These are phyloP conservation scores for Neurospora africana DNA, from an alignment of 495 filamentous ascomycete genomes.

Conservation along the genomic window DNA sequence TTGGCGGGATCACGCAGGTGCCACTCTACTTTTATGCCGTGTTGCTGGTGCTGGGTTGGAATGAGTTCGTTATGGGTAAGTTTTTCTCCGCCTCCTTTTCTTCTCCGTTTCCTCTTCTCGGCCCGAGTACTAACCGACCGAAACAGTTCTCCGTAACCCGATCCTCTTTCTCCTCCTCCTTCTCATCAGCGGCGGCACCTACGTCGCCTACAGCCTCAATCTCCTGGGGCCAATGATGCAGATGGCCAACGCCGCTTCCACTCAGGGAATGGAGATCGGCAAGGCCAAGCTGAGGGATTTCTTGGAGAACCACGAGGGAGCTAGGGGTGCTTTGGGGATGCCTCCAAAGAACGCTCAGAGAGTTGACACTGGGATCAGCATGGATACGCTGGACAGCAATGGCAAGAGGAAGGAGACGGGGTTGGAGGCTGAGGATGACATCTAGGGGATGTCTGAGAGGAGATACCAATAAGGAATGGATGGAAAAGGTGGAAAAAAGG, in stretches of 20 bases:
- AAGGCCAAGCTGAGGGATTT: constrained; percentile 84
- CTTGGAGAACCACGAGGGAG: constrained; percentile 68
- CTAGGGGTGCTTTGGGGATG: constrained; percentile 71
- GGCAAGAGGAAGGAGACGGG: constrained; percentile 42
- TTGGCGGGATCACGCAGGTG: constrained; percentile 89
- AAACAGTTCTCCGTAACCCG: constrained; percentile 78
- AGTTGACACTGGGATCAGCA: constrained; percentile 38
- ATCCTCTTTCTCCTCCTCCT: constrained; percentile 84
- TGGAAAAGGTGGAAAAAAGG: neutral
- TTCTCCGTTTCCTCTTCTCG: neutral
- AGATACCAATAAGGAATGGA: neutral
- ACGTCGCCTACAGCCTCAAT: constrained; percentile 85
- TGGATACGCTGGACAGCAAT: constrained; percentile 50
- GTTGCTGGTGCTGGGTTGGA: constrained; percentile 87
- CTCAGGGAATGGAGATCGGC: constrained; percentile 78
- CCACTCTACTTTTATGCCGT: constrained; percentile 90
- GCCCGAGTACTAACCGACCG: constrained; percentile 23
- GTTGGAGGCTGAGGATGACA: constrained; percentile 36
- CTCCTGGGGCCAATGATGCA: constrained; percentile 91
- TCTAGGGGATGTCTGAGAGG: neutral
- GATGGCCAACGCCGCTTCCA: constrained; percentile 80
- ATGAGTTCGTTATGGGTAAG: constrained; percentile 87
- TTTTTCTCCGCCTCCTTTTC: constrained; percentile 5
- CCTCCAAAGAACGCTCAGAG: constrained; percentile 22
- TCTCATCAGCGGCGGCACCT: constrained; percentile 60